A percentile compares a stretch with the other conserved stretches of the same genome.
phyloP scores from a whole-genome alignment of 495 filamentous ascomycete genomes.

The Rostrohypoxylon terebratum region DNA sequence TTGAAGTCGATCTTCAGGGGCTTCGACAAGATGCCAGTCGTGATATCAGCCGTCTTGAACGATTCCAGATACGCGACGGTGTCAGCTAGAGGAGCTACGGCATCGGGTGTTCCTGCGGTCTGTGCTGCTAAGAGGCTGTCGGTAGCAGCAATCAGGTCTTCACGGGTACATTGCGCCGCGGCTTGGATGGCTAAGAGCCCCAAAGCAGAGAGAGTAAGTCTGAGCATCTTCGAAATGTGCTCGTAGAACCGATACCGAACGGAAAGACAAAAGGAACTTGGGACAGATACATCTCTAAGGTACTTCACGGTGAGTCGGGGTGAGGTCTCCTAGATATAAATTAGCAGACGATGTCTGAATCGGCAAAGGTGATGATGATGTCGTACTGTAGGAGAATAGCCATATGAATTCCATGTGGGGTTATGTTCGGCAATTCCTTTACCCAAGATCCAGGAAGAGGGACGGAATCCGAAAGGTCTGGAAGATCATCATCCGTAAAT shows the following conservation, averaged over 20 bases:
- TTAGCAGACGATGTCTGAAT: constrained; percentile 37
- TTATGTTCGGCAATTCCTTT: constrained; percentile 47
- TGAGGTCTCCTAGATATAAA: constrained; percentile 34
- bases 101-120: constrained; percentile 51
- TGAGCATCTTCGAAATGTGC: constrained; percentile 38
- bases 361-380: constrained; percentile 41
- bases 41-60: constrained; percentile 53
- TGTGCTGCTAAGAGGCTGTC: constrained; percentile 60
- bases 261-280: constrained; percentile 5
- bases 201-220: constrained; percentile 36
- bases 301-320: constrained; percentile 30
- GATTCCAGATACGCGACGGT: constrained; percentile 56
- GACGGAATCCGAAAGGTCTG: constrained; percentile 22
- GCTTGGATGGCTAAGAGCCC: constrained; percentile 39
- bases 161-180: constrained; percentile 54
- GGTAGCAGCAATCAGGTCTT: constrained; percentile 55
- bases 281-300: constrained; percentile 1
- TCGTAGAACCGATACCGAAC: constrained; percentile 9
- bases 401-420: constrained; percentile 49
- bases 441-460: background rate
- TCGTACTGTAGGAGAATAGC: constrained; percentile 49
- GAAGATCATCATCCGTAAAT: constrained; percentile 46
- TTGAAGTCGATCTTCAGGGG: constrained; percentile 61
- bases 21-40: constrained; percentile 54
- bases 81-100: constrained; percentile 47